Evolutionary conservation across 2,329 filamentous ascomycete genomes (phyloP), one percentile per base, ranked within the genome.

Genomic region (Apiospora phragmitis): DNA sequence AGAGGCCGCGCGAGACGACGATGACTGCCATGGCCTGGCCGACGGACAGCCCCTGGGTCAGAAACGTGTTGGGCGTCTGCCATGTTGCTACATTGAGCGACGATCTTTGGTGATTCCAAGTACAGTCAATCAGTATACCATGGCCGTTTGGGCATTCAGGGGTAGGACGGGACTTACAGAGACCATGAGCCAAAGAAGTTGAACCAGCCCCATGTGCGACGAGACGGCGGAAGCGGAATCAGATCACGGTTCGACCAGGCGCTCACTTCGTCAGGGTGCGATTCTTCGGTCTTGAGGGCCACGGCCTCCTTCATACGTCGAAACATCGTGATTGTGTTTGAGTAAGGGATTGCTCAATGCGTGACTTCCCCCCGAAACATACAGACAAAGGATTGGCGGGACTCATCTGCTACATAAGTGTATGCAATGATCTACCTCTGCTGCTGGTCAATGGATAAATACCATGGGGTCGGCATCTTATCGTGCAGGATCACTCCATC

Each of bases 201-300:
- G 72, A 85, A 78, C 9, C 83, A 77, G 78, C 84, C 83, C 84
- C 84, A 86, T 26, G 84, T 86, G 69, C 84, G 77, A 51, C 83
- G 76, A 68, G 81, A 80, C 0, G 81, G 80, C 26, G 85, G 77
- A 8, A 82, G 73, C 4, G 80, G 79, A 14, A 79, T 77, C 47
- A 81, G 73, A 45, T 81, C 80, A 73, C 82, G 83, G 70, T 87
- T 87, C 24, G 83, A 85, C 85, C 85, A 87, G 21, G 82, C 79
- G 55, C 83, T 81, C 1, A 83, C 84, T 70, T 85, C 81, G 71
- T 85, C 83, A 70, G 84, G 79, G 62, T 78, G 79, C 12, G 76
- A 74, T 51, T 80, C 79, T 69, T 84, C 78, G 62, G 80, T 79
- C 70, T 79, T 78, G 26, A 84, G 76, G 32, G 74, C 75, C 12